Base-by-base conservation (phyloP, 495 filamentous ascomycete genomes). In the Aspergillus sparsus region DNA sequence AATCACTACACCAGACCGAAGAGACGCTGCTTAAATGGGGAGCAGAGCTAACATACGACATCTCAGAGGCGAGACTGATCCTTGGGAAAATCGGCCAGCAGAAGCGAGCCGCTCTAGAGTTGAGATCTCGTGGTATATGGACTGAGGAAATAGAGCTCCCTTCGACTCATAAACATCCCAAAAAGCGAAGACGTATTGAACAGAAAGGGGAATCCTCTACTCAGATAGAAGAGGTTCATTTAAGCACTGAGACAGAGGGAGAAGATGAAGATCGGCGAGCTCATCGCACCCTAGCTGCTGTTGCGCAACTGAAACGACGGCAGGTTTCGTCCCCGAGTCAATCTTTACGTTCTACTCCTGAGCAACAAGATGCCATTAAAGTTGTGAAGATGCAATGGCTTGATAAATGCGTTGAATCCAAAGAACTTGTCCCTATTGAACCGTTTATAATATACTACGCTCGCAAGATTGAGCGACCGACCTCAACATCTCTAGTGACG, bases 301-400 rank as follows among this genome's bases (percentile, higher is more conserved):
- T 49, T 11, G 47, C 54, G 21, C 61, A 62, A 39, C 21, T 69
- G 10, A 49, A 60, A 39, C 45, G 49, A 35, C 33, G 39, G 5
- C 13, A 58, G 39, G 6, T 46, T 12, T 55, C 52, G 6, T 27
- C 16, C 5, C 18, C 56, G 4, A 27, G 12, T 52, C 3, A 12
- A 32, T 31, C n/a, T 7, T 53, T 58, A 37, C 33, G 37, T 8
- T 12, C 32, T 1, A 7, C 41, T 0, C 21, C 34, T 15, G 36
- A 31, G 10, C 45, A 62, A 5, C 49, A 42, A 8, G 71, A 80
- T 15, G 74, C 71, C 3, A 68, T 95, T 61, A 84, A 78, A 55
- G 88, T 97, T 16, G 78, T 94, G 27, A 91, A 84, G 64, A 72
- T 94, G 0, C 74, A 84, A 3, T 98, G 93, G 93, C 80, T 95